Evolutionary conservation across 1,284 basidiomycete species (phyloP), one percentile per base, ranked within the genome.

Genomic region (Meripilus lineatus): DNA sequence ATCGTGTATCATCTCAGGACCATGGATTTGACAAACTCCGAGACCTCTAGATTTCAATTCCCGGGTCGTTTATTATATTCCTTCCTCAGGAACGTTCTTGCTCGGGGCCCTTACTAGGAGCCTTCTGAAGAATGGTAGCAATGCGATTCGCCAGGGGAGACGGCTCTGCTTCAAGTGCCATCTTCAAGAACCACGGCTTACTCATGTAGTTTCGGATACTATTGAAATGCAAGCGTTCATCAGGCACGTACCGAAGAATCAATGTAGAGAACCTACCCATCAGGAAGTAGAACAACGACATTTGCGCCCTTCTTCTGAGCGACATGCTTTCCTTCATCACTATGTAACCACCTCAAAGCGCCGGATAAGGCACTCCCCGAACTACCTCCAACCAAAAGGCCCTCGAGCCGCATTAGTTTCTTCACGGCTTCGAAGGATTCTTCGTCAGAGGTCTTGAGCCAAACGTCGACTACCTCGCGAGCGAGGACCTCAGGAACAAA

Each of bases 121-220:
- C 42, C 34, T 47, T 23, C 38, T 50, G 43, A 24, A 72, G 54
- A 10, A 79, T 65, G 30, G 67, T 58, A 0, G 74, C 60, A 53
- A 85, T 84, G 25, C 63, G 62, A 1, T 64, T 58, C 5, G 73
- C 69, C 11, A 82, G 67, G 3, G 73, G 67, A 1, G 81, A 73
- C 1, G 75, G 72, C 48, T 79, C 73, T 0, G 70, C 63, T 38
- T 73, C 63, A 49, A 86, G 63, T 3, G 81, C 77, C 54, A 83
- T 77, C 48, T 83, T 68, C 50, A 87, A 65, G 66, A 90, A 90
- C 88, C 88, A 91, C 8, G 81, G 74, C 62, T 95, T 96, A 68
- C 88, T 90, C 80, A 98, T 95, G 65, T 98, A 98, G 65, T 98
- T 98, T 49, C 94, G 79, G 46, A 97, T 83, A 3, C 90, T 90